Evolutionary conservation across 371 early-diverging fungal species (phyloP).

Genomic region (Rhizopus stolonifer): DNA sequence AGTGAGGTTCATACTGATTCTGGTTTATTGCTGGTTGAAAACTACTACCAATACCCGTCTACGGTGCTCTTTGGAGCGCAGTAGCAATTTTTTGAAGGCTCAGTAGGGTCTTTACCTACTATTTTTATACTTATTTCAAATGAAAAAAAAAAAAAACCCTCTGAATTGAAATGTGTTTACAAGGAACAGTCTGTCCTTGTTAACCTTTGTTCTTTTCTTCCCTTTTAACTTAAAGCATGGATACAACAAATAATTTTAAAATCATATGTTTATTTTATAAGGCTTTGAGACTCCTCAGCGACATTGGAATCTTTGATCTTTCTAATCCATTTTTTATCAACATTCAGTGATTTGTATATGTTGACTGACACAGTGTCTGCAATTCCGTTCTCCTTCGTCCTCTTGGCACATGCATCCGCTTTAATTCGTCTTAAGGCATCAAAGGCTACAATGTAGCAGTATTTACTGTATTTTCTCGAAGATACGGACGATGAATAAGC

Average conservation of each 20-base stretch:
- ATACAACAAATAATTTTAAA: no score
- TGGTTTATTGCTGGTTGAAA: constrained; percentile 64
- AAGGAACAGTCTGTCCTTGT: no score
- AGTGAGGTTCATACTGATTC: constrained; percentile 58
- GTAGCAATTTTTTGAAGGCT: constrained; percentile 55
- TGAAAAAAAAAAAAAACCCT: constrained; percentile 25
- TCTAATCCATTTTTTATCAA: constrained; percentile 18
- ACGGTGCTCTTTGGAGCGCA: constrained; percentile 40
- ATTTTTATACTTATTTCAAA: constrained; percentile 14
- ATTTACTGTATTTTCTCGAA: constrained; percentile 20
- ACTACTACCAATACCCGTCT: constrained; percentile 62
- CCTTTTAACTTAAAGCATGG: no score
- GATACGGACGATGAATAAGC: constrained; percentile 16
- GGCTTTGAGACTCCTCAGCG: no score
- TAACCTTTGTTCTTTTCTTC: no score
- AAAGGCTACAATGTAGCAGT: constrained; percentile 32
- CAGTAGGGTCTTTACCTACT: constrained; percentile 33
- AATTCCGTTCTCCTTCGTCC: constrained; percentile 7
- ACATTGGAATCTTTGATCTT: constrained; percentile 10
- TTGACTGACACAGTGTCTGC: constrained; percentile 11
- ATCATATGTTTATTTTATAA: no score
- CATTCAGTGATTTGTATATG: constrained; percentile 12
- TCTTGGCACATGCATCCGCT: constrained; percentile 20
- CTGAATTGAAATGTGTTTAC: neutral
- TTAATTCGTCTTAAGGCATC: constrained; percentile 29